phyloP scores from a whole-genome alignment of 2,329 filamentous ascomycete species.

The Botrytis elliptica region DNA sequence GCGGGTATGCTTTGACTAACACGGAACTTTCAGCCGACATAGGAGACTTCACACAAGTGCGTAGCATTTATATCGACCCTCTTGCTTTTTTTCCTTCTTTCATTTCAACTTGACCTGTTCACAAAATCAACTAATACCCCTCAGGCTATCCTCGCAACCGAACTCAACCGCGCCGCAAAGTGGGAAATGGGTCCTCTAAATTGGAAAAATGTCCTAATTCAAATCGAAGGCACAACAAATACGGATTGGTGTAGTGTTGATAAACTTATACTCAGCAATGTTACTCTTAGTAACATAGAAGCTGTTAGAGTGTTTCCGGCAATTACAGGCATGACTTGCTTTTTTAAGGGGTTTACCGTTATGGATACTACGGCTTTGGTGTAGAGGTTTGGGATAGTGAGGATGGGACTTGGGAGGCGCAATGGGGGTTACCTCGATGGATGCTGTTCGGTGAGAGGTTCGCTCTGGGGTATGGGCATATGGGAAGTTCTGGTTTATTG shows the following conservation, averaged over 20 bases:
- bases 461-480: background rate
- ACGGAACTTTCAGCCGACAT: background rate
- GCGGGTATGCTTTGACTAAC: background rate
- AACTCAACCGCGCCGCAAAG: background rate
- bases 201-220: background rate
- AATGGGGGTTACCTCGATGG: background rate
- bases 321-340: no score
- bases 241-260: background rate
- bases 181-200: background rate
- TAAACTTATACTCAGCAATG: background rate
- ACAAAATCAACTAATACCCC: background rate
- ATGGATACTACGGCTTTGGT: background rate
- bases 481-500: background rate
- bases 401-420: no score
- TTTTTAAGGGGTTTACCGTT: background rate
- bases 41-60: constrained; percentile 1
- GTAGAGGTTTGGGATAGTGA: no score
- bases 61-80: background rate
- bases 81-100: no score
- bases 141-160: background rate
- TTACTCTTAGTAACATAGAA: background rate
- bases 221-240: background rate
- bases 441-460: no score
- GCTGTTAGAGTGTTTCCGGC: background rate
- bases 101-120: fast-evolving